Conservation (phyloP, 192 early-diverging fungal genomes). For the Kickxella alabastrina region DNA sequence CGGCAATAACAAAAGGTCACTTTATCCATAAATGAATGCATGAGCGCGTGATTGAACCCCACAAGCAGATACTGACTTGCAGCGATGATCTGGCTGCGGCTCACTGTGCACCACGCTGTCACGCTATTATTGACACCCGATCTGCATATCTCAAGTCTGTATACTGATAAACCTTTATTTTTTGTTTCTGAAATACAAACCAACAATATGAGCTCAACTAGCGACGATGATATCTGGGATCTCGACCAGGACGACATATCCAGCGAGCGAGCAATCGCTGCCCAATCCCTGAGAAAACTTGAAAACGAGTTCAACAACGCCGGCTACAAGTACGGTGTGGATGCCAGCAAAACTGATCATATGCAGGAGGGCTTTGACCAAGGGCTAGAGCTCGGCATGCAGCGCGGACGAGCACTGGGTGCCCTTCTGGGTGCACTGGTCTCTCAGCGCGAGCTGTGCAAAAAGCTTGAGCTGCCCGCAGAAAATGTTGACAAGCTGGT, state of each 20-base stretch:
- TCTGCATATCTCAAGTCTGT: too few species aligned
- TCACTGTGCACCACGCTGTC: too few species aligned
- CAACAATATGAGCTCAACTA: constrained; percentile 1
- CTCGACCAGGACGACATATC: constrained; percentile 8
- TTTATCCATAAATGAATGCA: too few species aligned
- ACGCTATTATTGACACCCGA: too few species aligned
- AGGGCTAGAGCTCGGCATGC: constrained; percentile 14
- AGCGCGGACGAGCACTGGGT: constrained; percentile 16
- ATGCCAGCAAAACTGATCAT: constrained; percentile 25
- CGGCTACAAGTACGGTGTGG: constrained; percentile 39
- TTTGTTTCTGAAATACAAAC: too few species aligned
- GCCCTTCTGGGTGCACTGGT: constrained; percentile 23
- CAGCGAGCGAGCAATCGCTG: constrained; percentile 21
- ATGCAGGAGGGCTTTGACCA: constrained; percentile 38
- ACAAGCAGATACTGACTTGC: too few species aligned
- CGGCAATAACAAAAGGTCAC: too few species aligned
- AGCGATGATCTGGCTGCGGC: too few species aligned
- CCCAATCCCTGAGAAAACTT: constrained; percentile 18
- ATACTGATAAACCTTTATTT: too few species aligned
- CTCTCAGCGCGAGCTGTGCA: constrained; percentile 22
- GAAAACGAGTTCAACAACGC: constrained; percentile 19
- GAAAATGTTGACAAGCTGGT: constrained; percentile 24
- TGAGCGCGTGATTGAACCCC: too few species aligned
- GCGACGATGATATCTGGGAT: constrained; percentile 29
- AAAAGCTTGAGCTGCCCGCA: constrained; percentile 3